Conservation (phyloP, 768 basidiomycete species). For the Amanita subjunquillea region DNA sequence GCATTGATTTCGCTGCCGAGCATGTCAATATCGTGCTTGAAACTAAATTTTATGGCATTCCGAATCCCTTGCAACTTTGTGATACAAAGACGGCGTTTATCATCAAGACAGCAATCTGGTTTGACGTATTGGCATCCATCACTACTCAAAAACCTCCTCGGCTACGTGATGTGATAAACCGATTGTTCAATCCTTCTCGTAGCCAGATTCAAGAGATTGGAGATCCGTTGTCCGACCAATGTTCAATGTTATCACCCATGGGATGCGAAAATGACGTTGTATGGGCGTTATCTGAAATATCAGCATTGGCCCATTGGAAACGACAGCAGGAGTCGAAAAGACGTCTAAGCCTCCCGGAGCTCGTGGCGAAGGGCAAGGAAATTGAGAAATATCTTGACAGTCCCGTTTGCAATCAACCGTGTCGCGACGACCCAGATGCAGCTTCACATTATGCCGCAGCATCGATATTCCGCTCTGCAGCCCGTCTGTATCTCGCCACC, state of each 20-base stretch:
- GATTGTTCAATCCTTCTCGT: constrained; percentile 40
- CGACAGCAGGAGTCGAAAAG: constrained; percentile 24
- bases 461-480: constrained; percentile 64
- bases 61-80: constrained; percentile 34
- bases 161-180: constrained; percentile 45
- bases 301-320: constrained; percentile 61
- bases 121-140: constrained; percentile 72
- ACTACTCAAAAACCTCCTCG: constrained; percentile 53
- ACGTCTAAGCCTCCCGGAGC: constrained; percentile 46
- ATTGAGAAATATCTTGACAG: constrained; percentile 35
- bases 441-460: constrained; percentile 31
- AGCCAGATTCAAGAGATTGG: constrained; percentile 27
- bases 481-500: constrained; percentile 65
- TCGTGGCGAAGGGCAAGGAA: constrained; percentile 40
- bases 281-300: constrained; percentile 70
- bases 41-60: constrained; percentile 22
- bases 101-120: constrained; percentile 80
- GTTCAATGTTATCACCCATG: constrained; percentile 78
- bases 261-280: constrained; percentile 76
- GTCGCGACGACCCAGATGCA: constrained; percentile 7
- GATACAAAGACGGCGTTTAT: constrained; percentile 54
- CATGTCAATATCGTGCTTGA: constrained; percentile 37
- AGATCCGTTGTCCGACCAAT: constrained; percentile 19
- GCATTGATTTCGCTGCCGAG: constrained; percentile 48
- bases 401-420: constrained; percentile 12